Conservation (phyloP, 257 asterid genomes). For the Scutellaria minor region DNA sequence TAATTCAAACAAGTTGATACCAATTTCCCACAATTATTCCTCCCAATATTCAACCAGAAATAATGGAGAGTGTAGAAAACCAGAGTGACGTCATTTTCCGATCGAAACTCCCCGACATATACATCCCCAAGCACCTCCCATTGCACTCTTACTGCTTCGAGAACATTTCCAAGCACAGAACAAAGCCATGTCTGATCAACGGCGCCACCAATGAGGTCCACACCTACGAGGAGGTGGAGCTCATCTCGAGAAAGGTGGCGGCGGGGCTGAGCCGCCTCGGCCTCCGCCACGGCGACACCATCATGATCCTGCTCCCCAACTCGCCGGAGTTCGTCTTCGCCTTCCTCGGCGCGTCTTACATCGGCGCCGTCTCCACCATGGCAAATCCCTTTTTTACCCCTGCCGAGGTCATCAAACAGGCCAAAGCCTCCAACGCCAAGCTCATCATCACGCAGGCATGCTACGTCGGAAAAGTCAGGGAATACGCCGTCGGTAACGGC, state of each 20-base stretch:
- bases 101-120: conserved; percentile 77
- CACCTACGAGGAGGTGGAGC: conserved; percentile 71
- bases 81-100: conserved; percentile 64
- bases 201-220: conserved; percentile 61
- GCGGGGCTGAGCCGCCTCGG: conserved; percentile 69
- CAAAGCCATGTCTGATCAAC: conserved; percentile 67
- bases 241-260: conserved; percentile 51
- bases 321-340: conserved; percentile 79
- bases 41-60: not conserved
- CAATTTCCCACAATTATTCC: not conserved
- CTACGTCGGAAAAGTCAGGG: conserved; percentile 60
- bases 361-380: conserved; percentile 78
- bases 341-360: conserved; percentile 80
- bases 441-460: conserved; percentile 60
- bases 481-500: conserved; percentile 45
- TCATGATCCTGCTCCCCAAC: conserved; percentile 88
- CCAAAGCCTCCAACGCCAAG: conserved; percentile 66
- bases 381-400: conserved; percentile 90
- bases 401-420: conserved; percentile 71
- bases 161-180: conserved; percentile 47
- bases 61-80: conserved; percentile 52
- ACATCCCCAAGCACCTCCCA: conserved; percentile 74
- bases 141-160: conserved; percentile 81
- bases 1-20: conserved; percentile 21
- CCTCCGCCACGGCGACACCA: conserved; percentile 62